Evolutionary conservation across 192 early-diverging fungal species (phyloP), one percentile per base, ranked within the genome.

Genomic region (Podila horticola): DNA sequence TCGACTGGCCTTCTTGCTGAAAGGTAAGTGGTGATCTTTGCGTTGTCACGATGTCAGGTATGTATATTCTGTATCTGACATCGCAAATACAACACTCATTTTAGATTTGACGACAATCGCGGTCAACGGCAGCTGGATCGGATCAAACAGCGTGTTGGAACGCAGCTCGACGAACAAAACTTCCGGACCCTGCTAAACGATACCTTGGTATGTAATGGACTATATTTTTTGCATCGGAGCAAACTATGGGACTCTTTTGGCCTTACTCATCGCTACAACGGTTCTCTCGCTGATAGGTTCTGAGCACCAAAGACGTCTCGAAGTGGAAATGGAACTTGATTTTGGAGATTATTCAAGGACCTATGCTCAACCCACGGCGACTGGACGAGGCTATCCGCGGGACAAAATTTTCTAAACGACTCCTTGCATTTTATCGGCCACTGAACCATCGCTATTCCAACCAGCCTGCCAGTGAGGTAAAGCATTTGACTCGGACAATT

Each of bases 311-410:
- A 63, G 95, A 96, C 24, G 88, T 86, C 69, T 82, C 89, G 17
- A 92, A 93, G 67, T 96, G 95, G 95, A 86, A 87, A 24, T 96
- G 92, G 94, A 91, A 93, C 34, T 84, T 83, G 28, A 90, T 95
- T 26, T 73, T 88, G 65, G 93, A 94, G 62, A 82, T 96, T 20
- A 82, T 96, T 15, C 91, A 93, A 58, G 94, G 95, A 6, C 93
- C 94, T 2, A 83, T 96, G 61, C 79, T 90, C 12, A 93, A 92
- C 68, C 89, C 90, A 11, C 82, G 88, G 55, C 84, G 95, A 33
- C 66, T 96, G 24, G 95, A 96, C 24, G 95, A 96, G 52, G 88
- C 90, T 2, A 79, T 93, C 62, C 87, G 89, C 51, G 88, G 81
- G 38, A 90, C 87, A 19, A 96, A 93, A 64, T 91, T 95, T 36